Evolutionary conservation across 129 eudicot genomes (phyloP), one percentile per base, ranked within the genome.

Genomic region (Pulicaria dysenterica): DNA sequence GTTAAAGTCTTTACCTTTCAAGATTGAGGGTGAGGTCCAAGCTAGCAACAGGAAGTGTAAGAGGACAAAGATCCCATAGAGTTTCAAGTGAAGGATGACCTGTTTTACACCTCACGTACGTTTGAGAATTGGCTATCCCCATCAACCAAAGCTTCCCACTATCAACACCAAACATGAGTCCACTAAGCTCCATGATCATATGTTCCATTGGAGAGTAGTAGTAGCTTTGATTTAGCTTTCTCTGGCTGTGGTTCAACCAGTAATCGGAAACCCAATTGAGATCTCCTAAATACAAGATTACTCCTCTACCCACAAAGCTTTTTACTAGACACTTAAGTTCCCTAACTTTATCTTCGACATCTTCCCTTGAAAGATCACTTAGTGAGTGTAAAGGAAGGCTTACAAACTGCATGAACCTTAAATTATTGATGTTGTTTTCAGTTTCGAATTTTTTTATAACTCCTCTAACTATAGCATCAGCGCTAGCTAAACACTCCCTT

Each of bases 221-320:
- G 67, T 72, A 78, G 51, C 77, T 62, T 36, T 68, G 54, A 53
- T 64, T 77, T n/a, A 73, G 77, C 77, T 86, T 86, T 70, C 78
- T 79, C 37, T 80, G 89, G 73, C 82, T 74, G 46, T 82, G 83
- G 43, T 69, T 84, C 8, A 80, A 84, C 97, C 97, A 91, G 67
- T 83, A 91, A 67, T 86, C 92, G 10, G 97, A 84, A 45, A 91
- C 90, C 97, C 97, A 91, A 70, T 81, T 77, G 16, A 91, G 90
- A 80, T 91, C 95, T 50, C 97, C 97, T 55, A 91, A 74, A 64
- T 91, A 88, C 79, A 91, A 77, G 58, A 91, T 90, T 5, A 88
- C 88, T 63, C 97, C 95, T 84, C 85, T 86, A 58, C 80, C 80
- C 19, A 84, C 67, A 74, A 78, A 84, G 72, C 88, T 81, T 70